phyloP scores from a whole-genome alignment of 2,329 filamentous ascomycete genomes.

The Penicillium sp. region DNA sequence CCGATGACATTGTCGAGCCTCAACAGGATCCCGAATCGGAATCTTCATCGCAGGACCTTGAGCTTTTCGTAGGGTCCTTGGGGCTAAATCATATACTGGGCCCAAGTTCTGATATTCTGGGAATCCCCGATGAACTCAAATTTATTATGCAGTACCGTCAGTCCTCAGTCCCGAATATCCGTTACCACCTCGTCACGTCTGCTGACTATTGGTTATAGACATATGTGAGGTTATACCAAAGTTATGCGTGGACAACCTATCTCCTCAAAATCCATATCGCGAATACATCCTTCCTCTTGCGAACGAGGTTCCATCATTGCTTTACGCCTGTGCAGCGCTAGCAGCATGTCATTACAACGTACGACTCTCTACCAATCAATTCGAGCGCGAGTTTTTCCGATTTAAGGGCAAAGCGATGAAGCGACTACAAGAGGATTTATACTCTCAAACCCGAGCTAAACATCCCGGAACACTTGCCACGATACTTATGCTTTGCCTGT shows the following conservation, averaged over 20 bases:
- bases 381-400: slow-evolving; percentile 8
- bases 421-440: slow-evolving; percentile 12
- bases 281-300: slow-evolving; percentile 14
- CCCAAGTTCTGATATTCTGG: slow-evolving; percentile 4
- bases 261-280: slow-evolving; percentile 13
- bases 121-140: slow-evolving; percentile 12
- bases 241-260: slow-evolving; percentile 14
- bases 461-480: slow-evolving; percentile 14
- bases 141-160: slow-evolving; percentile 17
- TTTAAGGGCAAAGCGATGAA: slow-evolving; percentile 17
- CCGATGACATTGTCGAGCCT: background rate
- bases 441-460: slow-evolving; percentile 5
- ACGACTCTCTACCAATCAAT: slow-evolving; percentile 12
- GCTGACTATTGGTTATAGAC: slow-evolving; percentile 1
- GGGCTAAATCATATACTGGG: background rate
- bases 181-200: background rate
- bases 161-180: background rate
- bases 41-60: background rate
- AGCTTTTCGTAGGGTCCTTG: background rate
- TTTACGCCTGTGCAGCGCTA: slow-evolving; percentile 13
- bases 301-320: slow-evolving; percentile 11
- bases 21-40: background rate
- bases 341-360: slow-evolving; percentile 17
- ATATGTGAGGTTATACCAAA: slow-evolving; percentile 15
- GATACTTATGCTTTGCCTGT: slow-evolving; percentile 17